Base-by-base conservation (phyloP, 352 stramenopile genomes). In the Globisporangium camurandrum region DNA sequence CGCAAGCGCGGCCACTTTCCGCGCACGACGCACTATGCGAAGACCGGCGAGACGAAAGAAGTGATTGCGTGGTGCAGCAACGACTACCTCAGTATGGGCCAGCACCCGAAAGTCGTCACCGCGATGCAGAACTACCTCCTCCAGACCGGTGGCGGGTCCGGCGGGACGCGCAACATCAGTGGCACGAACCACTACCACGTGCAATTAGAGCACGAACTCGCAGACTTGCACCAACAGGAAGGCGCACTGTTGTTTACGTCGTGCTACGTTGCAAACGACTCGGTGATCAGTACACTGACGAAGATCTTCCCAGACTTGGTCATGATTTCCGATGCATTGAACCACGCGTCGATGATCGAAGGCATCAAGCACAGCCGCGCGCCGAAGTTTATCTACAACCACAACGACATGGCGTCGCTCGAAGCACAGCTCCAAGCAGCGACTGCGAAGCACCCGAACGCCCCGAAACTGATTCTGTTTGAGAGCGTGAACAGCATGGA, bases 121-220 rank as follows among this genome's bases (percentile, higher is more conserved):
- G 73, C 86, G 8, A 95, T 95, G 84, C 71, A 93, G 36, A 68
- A 87, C 42, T 92, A 80, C 45, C 54, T 94, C 3, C 61, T 86
- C 45, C 84, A 92, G 69, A 86, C 74, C 0, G 86, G 86, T 19
- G 83, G 76, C 19, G 86, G 86, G 24, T 83, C 82, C 8, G 85
- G 86, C 46, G 85, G 85, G 46, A 95, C 85, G 14, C 84, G 86
- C 38, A 95, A 95, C 69, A 96, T 96, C 54, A 90, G 75, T 20
- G 86, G 86, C 56, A 96, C 86, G 9, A 95, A 95, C 73, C 77
- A 94, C 69, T 90, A 95, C 66, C 86, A 96, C 66, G 84, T 95
- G 38, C 52, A 89, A 34, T 66, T 96, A 1, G 86, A 96, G 59
- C 59, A 63, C 11, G 82, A 93, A 55, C 53, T 96, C 36, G 85